Base-by-base conservation (phyloP, 2,329 filamentous ascomycete species). In the Triangularia verruculosa region DNA sequence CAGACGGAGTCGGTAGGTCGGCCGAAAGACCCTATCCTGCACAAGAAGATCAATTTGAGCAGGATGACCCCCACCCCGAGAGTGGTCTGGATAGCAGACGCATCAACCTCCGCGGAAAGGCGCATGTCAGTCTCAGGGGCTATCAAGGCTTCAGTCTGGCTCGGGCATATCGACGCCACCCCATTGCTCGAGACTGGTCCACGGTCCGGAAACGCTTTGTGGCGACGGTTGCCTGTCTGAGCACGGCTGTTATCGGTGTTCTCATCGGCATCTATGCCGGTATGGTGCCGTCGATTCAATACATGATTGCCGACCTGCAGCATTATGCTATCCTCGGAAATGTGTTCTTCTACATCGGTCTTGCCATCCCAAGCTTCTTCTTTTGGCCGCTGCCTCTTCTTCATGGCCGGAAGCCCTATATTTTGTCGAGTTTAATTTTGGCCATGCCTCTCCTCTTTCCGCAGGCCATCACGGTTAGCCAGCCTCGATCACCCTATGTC, bases 221-320 rank as follows among this genome's bases (percentile, higher is more conserved):
- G 24, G 90, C 91, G 3, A 75, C 81, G 3, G 84, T 92, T 63
- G 86, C 89, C 9, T 93, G 91, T 72, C 78, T 89, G 68, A 92
- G 90, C 69, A 92, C 90, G 5, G 86, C 88, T 13, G 78, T 92
- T 61, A 80, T 93, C 54, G 90, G 90, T 0, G 78, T 90, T 25
- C 79, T 92, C 22, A 78, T 91, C 63, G 90, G 91, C 0, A 89
- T 93, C 22, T 94, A 93, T 72, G 88, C 89, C 61, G 91, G 90
- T 2, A 83, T 92, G 68, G 89, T 92, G 0, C 89, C 90, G n/a
- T 85, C 87, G 3, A 91, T 93, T 25, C 90, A 93, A 72, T 92
- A 92, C 73, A 88, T 87, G 70, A 85, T 93, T 67, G 86, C 86
- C 24, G 89, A 93, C 69, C 81, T 87, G 65, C 77, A 85, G 53